Evolutionary conservation across 2,329 filamentous ascomycete species (phyloP).

Genomic region (Aspergillus quadricinctus): DNA sequence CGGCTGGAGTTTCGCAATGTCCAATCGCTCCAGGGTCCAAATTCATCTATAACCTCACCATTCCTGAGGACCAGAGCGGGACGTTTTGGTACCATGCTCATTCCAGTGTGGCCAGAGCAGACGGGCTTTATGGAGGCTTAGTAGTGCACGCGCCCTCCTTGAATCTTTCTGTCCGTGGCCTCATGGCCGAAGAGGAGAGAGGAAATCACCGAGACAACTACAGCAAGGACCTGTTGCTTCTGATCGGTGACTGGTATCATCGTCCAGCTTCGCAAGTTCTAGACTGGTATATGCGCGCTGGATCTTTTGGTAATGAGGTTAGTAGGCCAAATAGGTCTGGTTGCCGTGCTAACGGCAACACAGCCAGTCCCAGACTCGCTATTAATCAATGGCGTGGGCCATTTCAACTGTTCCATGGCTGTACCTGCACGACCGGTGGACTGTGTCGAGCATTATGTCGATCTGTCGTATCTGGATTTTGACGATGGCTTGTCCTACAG

Average conservation of each 20-base stretch:
- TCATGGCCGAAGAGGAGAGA: slow-evolving; percentile 5
- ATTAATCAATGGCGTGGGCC: slow-evolving; percentile 45
- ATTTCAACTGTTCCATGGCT: slow-evolving; percentile 45
- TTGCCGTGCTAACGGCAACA: neutral
- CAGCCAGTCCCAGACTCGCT: slow-evolving; percentile 49
- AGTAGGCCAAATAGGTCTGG: neutral
- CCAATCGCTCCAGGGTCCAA: slow-evolving; percentile 55
- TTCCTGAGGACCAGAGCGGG: slow-evolving; percentile 36
- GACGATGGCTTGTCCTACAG: slow-evolving; percentile 26
- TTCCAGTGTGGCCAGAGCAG: slow-evolving; percentile 39
- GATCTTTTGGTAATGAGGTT: slow-evolving; percentile 44
- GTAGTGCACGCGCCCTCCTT: slow-evolving; percentile 41
- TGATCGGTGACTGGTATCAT: slow-evolving; percentile 51
- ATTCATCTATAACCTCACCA: slow-evolving; percentile 42
- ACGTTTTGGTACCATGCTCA: slow-evolving; percentile 51
- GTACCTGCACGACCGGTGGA: slow-evolving; percentile 44
- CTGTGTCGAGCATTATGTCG: slow-evolving; percentile 29
- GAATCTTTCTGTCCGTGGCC: slow-evolving; percentile 15
- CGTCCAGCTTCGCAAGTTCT: slow-evolving; percentile 38
- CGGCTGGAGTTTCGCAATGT: slow-evolving; percentile 63
- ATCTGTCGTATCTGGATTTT: slow-evolving; percentile 22
- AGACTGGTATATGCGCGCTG: slow-evolving; percentile 41
- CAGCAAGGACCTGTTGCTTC: slow-evolving; percentile 42
- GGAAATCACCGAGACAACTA: slow-evolving; percentile 19
- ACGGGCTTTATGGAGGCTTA: slow-evolving; percentile 47